phyloP scores from a whole-genome alignment of 441 rosid genomes.

The Erodium moschatum region DNA sequence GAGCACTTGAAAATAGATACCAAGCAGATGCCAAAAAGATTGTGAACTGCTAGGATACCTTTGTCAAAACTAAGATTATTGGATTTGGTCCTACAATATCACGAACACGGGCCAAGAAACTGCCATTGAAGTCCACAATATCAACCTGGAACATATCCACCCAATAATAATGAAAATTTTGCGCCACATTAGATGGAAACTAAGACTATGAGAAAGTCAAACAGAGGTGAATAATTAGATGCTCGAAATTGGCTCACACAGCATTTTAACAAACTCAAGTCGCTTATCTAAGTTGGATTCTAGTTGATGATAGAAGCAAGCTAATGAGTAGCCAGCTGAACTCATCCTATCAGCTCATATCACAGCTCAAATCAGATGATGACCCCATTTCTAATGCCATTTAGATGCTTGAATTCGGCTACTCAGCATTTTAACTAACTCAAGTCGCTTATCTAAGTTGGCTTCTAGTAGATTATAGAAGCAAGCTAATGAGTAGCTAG shows the following conservation, averaged over 20 bases:
- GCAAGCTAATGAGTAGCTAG: not conserved
- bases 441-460: not conserved
- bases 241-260: no score
- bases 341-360: no score
- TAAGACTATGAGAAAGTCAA: not conserved
- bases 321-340: no score
- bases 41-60: slow-evolving; percentile 40
- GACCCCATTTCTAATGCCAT: not conserved
- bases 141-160: slow-evolving; percentile 52
- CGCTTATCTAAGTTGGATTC: no score
- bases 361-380: no score
- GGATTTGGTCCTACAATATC: slow-evolving; percentile 93
- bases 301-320: no score
- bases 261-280: no score
- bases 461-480: not conserved
- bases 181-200: not conserved
- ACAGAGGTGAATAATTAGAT: not conserved
- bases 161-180: not conserved
- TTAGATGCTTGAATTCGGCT: not conserved
- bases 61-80: slow-evolving; percentile 73
- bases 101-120: slow-evolving; percentile 83
- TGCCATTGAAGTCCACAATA: slow-evolving; percentile 90
- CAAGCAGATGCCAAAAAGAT: not conserved
- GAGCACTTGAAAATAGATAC: slow-evolving; percentile 2
- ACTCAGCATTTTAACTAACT: not conserved